phyloP scores from a whole-genome alignment of 2,329 filamentous ascomycete genomes.

The Scytalidium sp. region DNA sequence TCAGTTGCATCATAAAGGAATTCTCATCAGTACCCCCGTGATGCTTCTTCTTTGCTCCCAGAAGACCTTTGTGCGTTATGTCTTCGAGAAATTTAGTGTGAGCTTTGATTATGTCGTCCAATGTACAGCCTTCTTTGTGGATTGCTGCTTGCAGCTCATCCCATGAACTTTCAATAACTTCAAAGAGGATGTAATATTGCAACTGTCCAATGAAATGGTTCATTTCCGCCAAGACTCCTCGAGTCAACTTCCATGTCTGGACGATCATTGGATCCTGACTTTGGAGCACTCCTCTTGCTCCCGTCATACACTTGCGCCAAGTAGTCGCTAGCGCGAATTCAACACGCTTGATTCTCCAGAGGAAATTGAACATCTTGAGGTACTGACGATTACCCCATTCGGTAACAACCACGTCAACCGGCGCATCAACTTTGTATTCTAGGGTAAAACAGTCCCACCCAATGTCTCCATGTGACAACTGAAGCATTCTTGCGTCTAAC shows the following conservation, averaged over 20 bases:
- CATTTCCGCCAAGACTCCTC: constrained; percentile 93
- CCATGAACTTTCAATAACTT: constrained; percentile 97
- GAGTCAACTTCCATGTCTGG: constrained; percentile 84
- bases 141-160: constrained; percentile 82
- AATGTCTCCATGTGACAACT: constrained; percentile 93
- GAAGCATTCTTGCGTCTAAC: constrained; percentile 96
- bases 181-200: constrained; percentile 98
- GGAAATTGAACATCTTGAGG: constrained; percentile 97
- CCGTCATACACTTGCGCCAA: constrained; percentile 96
- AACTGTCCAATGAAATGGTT: constrained; percentile 96
- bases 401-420: constrained; percentile 94
- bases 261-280: constrained; percentile 68
- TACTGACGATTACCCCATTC: constrained; percentile 96
- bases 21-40: constrained; percentile 51
- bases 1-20: constrained; percentile 85
- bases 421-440: constrained; percentile 96
- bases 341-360: constrained; percentile 97
- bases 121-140: constrained; percentile 78
- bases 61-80: constrained; percentile 92
- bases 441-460: constrained; percentile 99
- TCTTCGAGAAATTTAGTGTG: constrained; percentile 88
- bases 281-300: constrained; percentile 83
- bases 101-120: constrained; percentile 92
- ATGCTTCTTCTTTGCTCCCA: constrained; percentile 64
- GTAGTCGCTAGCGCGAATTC: constrained; percentile 89